A percentile compares a stretch with the other conserved stretches of the same genome.
phyloP scores from a whole-genome alignment of 73 alveolate genomes.

The Loxodes magnus region DNA sequence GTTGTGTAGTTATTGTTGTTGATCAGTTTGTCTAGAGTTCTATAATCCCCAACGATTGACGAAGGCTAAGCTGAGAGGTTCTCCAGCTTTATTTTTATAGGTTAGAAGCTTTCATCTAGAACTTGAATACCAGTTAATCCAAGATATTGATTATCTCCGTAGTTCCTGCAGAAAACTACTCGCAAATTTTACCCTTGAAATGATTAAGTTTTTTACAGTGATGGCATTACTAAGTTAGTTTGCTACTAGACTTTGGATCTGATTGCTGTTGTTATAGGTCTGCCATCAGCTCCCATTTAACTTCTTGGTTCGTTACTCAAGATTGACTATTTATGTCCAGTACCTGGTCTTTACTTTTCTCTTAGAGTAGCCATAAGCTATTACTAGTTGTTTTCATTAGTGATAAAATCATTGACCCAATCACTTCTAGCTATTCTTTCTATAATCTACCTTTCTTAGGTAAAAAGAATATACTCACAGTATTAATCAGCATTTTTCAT shows the following conservation, averaged over 20 bases:
- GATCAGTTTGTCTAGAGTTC: constrained; percentile 51
- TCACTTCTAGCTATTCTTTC: constrained; percentile 44
- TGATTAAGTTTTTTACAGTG: neutral
- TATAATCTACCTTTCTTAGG: constrained; percentile 41
- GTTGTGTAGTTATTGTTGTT: constrained; percentile 44
- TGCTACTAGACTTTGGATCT: neutral
- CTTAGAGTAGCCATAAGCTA: constrained; percentile 21
- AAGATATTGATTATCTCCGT: constrained; percentile 66
- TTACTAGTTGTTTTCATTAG: constrained; percentile 10
- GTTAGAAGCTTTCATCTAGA: constrained; percentile 30
- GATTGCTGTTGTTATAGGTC: constrained; percentile 49
- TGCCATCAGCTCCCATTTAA: constrained; percentile 24
- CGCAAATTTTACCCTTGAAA: constrained; percentile 29
- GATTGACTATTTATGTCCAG: constrained; percentile 18
- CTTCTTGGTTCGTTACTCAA: neutral
- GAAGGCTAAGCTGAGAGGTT: too few relatives aligned
- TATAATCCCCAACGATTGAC: constrained; percentile 64
- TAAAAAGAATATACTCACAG: constrained; percentile 55
- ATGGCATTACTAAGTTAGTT: neutral
- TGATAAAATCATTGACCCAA: constrained; percentile 49
- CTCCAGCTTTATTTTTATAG: too few relatives aligned
- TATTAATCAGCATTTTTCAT: constrained; percentile 41
- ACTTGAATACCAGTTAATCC: constrained; percentile 72
- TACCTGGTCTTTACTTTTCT: constrained; percentile 28
- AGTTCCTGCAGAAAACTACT: constrained; percentile 31